These are phyloP conservation scores for Magnolia officinalis DNA, from an alignment of 164 flowering plant species.

Conservation along the genomic window DNA sequence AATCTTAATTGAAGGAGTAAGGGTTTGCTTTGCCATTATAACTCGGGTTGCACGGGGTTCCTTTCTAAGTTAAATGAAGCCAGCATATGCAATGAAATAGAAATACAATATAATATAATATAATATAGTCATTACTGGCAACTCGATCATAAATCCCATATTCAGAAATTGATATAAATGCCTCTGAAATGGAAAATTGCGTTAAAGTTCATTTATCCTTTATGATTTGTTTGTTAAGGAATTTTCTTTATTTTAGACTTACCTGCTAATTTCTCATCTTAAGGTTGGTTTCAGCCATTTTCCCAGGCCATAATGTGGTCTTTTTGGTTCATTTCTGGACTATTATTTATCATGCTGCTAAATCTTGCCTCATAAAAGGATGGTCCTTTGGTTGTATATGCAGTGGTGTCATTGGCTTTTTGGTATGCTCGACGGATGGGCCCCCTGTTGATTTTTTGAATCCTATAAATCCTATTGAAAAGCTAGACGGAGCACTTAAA, in stretches of 20 bases:
- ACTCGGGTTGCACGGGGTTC: too few relatives aligned
- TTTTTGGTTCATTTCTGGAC: neutral
- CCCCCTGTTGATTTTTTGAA: constrained; percentile 73
- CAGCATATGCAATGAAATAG: too few relatives aligned
- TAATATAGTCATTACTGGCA: too few relatives aligned
- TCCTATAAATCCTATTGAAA: constrained; percentile 94
- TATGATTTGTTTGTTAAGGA: neutral
- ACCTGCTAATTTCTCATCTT: neutral
- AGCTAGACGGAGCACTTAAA: constrained; percentile 59
- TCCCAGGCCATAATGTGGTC: neutral
- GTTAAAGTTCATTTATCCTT: too few relatives aligned
- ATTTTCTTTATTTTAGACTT: neutral
- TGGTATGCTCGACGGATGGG: constrained; percentile 87
- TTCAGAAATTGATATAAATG: too few relatives aligned
- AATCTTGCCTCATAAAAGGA: neutral
- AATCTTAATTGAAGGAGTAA: too few relatives aligned
- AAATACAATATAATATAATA: too few relatives aligned
- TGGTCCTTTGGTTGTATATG: neutral
- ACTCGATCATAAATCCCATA: too few relatives aligned
- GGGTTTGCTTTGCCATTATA: too few relatives aligned
- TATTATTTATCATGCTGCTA: neutral
- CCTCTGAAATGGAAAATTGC: neutral
- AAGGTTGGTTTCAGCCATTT: neutral
- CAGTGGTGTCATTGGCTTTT: constrained; percentile 95
- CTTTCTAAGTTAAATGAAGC: too few relatives aligned